Evolutionary conservation across 2,329 filamentous ascomycete species (phyloP).

Genomic region (Leptodontidium sp.): DNA sequence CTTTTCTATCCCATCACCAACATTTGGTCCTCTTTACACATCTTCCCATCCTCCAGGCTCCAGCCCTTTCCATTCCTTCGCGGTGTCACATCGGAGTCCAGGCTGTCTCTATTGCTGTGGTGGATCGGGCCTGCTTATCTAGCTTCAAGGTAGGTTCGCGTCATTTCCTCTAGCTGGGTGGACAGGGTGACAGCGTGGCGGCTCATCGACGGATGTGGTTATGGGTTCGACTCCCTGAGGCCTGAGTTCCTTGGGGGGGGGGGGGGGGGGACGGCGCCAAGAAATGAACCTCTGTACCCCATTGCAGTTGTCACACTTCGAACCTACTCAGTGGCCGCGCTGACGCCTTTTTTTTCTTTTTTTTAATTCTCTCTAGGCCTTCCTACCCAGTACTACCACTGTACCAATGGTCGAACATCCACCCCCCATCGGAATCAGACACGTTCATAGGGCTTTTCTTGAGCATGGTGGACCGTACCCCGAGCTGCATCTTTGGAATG

Average conservation of each 20-base stretch:
- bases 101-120: background rate
- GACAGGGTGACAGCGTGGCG: background rate
- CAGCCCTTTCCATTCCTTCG: background rate
- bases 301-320: background rate
- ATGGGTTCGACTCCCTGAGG: background rate
- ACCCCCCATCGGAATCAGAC: background rate
- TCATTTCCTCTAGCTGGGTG: background rate
- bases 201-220: background rate
- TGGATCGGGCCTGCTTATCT: background rate
- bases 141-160: background rate
- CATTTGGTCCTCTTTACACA: too few relatives aligned
- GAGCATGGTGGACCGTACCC: background rate
- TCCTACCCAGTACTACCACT: background rate
- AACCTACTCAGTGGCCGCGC: background rate
- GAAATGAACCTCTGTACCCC: background rate
- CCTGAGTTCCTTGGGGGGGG: background rate
- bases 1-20: too few relatives aligned
- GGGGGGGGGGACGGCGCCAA: background rate
- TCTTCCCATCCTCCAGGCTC: background rate
- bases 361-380: background rate
- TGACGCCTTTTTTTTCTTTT: too few relatives aligned
- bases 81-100: background rate
- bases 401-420: background rate
- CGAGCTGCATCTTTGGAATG: background rate
- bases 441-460: background rate